These are phyloP conservation scores for Penicillium alfredii DNA, from an alignment of 495 filamentous ascomycete genomes.

Conservation along the genomic window DNA sequence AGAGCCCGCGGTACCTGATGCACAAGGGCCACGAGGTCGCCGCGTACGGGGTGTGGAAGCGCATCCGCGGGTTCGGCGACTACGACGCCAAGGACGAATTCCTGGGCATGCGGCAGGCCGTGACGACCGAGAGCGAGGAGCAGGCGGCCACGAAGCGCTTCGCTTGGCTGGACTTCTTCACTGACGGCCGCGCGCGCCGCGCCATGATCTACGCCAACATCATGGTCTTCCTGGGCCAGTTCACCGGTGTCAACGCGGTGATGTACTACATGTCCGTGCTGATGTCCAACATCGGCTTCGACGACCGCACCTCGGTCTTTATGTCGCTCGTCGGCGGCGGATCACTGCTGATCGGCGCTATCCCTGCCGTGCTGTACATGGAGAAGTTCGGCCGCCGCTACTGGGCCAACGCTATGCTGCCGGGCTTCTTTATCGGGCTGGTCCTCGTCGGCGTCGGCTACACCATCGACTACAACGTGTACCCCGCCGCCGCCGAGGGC, in stretches of 20 bases:
- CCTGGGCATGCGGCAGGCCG: constrained; percentile 54
- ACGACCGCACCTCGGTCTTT: constrained; percentile 45
- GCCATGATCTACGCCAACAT: constrained; percentile 56
- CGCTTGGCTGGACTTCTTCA: constrained; percentile 59
- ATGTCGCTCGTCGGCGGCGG: constrained; percentile 60
- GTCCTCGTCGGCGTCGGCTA: constrained; percentile 52
- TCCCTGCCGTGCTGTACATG: constrained; percentile 56
- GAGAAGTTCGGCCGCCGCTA: constrained; percentile 53
- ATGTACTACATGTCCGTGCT: constrained; percentile 59
- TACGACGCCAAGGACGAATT: constrained; percentile 52
- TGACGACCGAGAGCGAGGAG: constrained; percentile 40
- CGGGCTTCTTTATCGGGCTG: constrained; percentile 55
- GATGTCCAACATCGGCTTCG: constrained; percentile 53
- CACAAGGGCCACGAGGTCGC: constrained; percentile 44
- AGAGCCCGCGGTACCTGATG: constrained; percentile 52
- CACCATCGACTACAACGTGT: constrained; percentile 32
- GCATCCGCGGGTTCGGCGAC: constrained; percentile 48
- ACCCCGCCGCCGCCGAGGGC: constrained; percentile 40
- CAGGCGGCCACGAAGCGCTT: constrained; percentile 38
- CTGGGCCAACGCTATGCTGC: constrained; percentile 57
- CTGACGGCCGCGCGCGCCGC: constrained; percentile 50
- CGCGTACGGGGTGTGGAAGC: constrained; percentile 55
- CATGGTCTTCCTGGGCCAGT: constrained; percentile 58
- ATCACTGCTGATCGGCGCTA: constrained; percentile 49
- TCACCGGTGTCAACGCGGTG: constrained; percentile 56